Conservation (phyloP, 202 grass and related monocot species). For the Carex arenaria region DNA sequence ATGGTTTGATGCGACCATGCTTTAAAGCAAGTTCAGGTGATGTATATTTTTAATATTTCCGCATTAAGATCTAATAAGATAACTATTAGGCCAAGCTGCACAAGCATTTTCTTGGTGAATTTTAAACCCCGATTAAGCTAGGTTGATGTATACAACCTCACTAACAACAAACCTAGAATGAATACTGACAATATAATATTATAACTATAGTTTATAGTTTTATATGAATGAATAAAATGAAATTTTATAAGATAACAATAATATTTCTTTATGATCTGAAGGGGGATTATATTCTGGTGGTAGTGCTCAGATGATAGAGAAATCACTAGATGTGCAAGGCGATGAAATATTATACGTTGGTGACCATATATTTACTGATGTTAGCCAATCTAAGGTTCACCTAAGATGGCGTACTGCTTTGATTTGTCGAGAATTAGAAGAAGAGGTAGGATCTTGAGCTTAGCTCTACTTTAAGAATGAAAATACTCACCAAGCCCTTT, state of each 20-base stretch:
- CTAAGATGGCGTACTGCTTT: conserved; percentile 93
- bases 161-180: background rate
- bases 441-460: conserved; percentile 53
- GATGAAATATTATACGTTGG: conserved; percentile 99
- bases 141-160: background rate
- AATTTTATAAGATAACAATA: background rate
- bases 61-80: background rate
- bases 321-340: conserved; percentile 79
- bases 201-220: background rate
- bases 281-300: conserved; percentile 96
- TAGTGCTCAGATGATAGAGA: conserved; percentile 95
- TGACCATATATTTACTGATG: conserved; percentile 95
- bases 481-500: too few species aligned
- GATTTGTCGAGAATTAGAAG: conserved; percentile 91
- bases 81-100: background rate
- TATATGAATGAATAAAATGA: background rate
- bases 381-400: conserved; percentile 99
- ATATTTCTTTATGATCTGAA: conserved; percentile 37
- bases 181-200: background rate
- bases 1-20: conserved; percentile 90
- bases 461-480: background rate
- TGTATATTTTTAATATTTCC: conserved; percentile 1
- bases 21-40: conserved; percentile 85
- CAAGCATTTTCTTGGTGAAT: background rate
- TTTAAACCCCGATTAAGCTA: background rate